A percentile compares a stretch with the other conserved stretches of the same genome.
Conservation (phyloP, 768 basidiomycete genomes). For the Sutorius australiensis region DNA sequence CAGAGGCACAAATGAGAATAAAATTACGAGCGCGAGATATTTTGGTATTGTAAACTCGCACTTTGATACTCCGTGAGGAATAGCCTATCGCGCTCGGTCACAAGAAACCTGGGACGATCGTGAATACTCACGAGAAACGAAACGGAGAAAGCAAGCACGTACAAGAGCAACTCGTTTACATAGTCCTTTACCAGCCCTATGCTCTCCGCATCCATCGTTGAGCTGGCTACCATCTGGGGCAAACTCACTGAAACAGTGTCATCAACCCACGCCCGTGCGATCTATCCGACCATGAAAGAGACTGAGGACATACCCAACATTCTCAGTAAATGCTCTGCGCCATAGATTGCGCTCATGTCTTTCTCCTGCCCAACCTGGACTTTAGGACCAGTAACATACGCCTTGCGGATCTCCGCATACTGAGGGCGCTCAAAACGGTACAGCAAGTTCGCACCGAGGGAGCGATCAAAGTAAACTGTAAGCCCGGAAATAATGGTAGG, state of each 20-base stretch:
- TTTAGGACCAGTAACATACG: constrained; percentile 68
- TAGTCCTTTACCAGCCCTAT: constrained; percentile 82
- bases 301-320: constrained; percentile 69
- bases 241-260: constrained; percentile 65
- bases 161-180: constrained; percentile 84
- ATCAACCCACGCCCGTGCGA: constrained; percentile 1
- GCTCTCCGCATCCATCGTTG: constrained; percentile 88
- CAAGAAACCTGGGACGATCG: constrained; percentile 61
- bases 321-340: constrained; percentile 88
- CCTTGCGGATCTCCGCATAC: constrained; percentile 74
- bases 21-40: constrained; percentile 66
- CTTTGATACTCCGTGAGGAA: constrained; percentile 80
- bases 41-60: constrained; percentile 75
- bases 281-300: not conserved
- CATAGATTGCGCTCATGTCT: constrained; percentile 89
- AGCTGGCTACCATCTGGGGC: constrained; percentile 84
- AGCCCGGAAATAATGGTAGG: constrained; percentile 84
- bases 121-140: not conserved
- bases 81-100: constrained; percentile 63
- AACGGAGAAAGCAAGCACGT: constrained; percentile 23
- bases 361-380: constrained; percentile 67
- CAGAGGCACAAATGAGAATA: not conserved
- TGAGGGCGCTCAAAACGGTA: constrained; percentile 96
- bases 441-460: constrained; percentile 82
- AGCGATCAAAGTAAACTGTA: constrained; percentile 89